A percentile compares a stretch with the other conserved stretches of the same genome.
These are phyloP conservation scores for Salvia hispanica DNA, from an alignment of 257 asterid genomes.

Conservation along the genomic window DNA sequence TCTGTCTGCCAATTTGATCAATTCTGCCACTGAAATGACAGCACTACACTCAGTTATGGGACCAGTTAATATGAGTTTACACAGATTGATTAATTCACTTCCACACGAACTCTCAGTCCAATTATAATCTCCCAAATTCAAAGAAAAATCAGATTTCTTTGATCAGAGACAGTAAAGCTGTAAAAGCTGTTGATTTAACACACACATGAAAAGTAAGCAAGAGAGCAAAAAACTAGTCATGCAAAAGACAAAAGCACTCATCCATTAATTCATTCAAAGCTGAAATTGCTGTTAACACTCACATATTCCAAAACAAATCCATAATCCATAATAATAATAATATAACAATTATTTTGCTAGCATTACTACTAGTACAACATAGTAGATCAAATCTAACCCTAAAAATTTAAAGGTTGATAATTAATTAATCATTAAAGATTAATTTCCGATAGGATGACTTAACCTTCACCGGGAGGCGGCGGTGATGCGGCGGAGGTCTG, in stretches of 20 bases:
- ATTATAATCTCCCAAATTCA: background rate
- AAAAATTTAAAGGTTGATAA: slow-evolving; percentile 11
- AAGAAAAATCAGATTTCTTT: slow-evolving; percentile 2
- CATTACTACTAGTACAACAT: background rate
- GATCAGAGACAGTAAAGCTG: slow-evolving; percentile 26
- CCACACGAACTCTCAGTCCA: background rate
- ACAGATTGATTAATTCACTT: background rate
- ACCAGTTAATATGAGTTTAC: slow-evolving; percentile 3
- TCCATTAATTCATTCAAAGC: background rate
- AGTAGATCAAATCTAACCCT: slow-evolving; percentile 40
- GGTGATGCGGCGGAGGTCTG: slow-evolving; percentile 30
- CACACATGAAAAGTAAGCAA: slow-evolving; percentile 7
- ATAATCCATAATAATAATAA: background rate
- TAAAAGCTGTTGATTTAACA: slow-evolving; percentile 20
- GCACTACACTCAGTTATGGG: slow-evolving; percentile 39
- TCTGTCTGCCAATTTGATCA: slow-evolving; percentile 54
- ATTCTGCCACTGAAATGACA: slow-evolving; percentile 55
- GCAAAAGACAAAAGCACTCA: background rate
- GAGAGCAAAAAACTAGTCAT: slow-evolving; percentile 8
- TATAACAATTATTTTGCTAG: background rate
- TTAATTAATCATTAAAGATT: background rate
- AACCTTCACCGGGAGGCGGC: slow-evolving; percentile 45
- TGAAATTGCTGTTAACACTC: background rate
- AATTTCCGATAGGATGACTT: background rate
- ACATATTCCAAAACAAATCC: background rate